Evolutionary conservation across 1,284 basidiomycete species (phyloP), one percentile per base, ranked within the genome.

Genomic region (Tremellales sp.): DNA sequence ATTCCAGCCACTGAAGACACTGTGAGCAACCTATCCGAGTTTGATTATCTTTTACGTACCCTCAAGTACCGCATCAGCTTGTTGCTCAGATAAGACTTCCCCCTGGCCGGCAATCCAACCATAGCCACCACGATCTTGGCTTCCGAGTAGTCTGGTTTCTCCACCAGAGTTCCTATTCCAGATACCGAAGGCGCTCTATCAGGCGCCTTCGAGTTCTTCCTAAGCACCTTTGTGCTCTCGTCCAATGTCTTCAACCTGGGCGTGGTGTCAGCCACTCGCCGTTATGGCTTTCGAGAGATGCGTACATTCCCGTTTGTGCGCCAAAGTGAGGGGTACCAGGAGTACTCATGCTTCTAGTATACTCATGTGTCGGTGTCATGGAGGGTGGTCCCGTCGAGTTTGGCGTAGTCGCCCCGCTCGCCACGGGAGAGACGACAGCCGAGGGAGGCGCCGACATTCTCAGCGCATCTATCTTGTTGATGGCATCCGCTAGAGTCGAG

Each of bases 71-170:
- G 76, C 80, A 80, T 86, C 53, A 89, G 79, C 71, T 86, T 87
- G 72, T 89, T 89, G 64, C 83, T 85, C 34, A 89, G 77, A 66
- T 87, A 89, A 0, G 86, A 87, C 71, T 90, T 90, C 19, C 87
- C 87, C 36, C 87, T 75, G 1, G 87, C 87, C 1, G 87, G 87
- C 32, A 90, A 68, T 19, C 87, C 87, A 40, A 89, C 94, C 90
- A 97, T 97, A 3, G 94, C 94, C 5, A 98, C 82, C 7, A 99
- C 92, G 59, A 99, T 97, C 79, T 98, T 98, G 39, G 89, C 89
- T 64, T 97, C 92, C 3, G 90, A 94, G 62, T 97, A 97, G 68
- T 98, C 95, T 4, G 95, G 94, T 72, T 94, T 95, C 45, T 87
- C 86, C 34, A 94, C 91, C 12, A 73, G 62, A 35, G 66, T 65